Conservation (phyloP, 2,329 filamentous ascomycete species). For the Talaromyces sp. region DNA sequence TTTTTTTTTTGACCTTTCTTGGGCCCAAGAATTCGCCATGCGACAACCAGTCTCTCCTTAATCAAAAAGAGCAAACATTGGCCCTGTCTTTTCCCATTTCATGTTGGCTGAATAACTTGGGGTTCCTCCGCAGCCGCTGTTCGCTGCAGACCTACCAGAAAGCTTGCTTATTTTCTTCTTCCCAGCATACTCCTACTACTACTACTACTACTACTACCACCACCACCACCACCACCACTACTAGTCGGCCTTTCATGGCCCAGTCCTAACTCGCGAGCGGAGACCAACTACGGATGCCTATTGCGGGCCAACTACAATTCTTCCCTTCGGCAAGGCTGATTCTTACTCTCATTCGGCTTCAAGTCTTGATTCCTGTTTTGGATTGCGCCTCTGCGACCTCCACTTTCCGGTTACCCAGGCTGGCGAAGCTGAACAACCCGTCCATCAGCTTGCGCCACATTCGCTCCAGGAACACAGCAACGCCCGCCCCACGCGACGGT, state of each 20-base stretch:
- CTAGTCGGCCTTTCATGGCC: constrained; percentile 12
- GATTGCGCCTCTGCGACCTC: constrained; percentile 16
- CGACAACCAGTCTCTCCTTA: background rate
- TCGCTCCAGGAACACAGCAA: constrained; percentile 37
- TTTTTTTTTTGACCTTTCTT: too few species aligned
- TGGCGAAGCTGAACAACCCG: constrained; percentile 35
- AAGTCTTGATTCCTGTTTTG: constrained; percentile 7
- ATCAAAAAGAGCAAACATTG: background rate
- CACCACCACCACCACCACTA: too few species aligned
- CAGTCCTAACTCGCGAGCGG: constrained; percentile 7
- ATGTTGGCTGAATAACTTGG: background rate
- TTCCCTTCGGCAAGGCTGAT: constrained; percentile 17
- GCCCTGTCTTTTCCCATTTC: constrained; percentile 6
- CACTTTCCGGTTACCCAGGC: constrained; percentile 5
- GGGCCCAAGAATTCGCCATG: background rate
- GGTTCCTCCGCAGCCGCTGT: background rate
- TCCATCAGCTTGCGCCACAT: constrained; percentile 45
- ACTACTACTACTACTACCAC: too few species aligned
- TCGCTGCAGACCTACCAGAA: background rate
- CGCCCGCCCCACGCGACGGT: constrained; percentile 30
- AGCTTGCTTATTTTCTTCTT: background rate
- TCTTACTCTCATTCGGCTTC: background rate
- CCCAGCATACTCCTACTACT: background rate
- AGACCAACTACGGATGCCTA: constrained; percentile 6
- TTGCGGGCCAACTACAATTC: background rate